Percentiles rank a stretch among this genome's conserved stretches.
Evolutionary conservation across 2,329 filamentous ascomycete species (phyloP).

Genomic region (Cercospora berteroae): DNA sequence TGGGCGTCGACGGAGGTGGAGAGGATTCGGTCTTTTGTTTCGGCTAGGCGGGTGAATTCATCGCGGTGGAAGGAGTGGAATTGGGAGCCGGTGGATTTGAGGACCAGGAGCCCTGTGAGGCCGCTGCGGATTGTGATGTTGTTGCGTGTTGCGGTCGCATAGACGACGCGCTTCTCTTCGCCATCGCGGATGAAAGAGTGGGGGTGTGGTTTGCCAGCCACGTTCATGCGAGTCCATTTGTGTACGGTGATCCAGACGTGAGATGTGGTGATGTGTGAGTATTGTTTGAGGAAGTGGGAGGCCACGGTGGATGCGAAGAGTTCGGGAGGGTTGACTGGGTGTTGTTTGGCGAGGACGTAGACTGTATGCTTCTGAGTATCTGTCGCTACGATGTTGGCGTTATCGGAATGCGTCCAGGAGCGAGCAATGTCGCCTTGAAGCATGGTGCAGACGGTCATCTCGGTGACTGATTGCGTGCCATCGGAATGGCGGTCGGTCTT

Average conservation of each 20-base stretch:
- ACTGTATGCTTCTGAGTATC: slow-evolving; percentile 94
- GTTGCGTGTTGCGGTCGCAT: slow-evolving; percentile 65
- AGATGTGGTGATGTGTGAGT: slow-evolving; percentile 81
- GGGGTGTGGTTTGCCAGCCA: slow-evolving; percentile 87
- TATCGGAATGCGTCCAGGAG: slow-evolving; percentile 89
- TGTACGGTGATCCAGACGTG: slow-evolving; percentile 80
- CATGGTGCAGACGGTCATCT: slow-evolving; percentile 92
- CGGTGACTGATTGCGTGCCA: slow-evolving; percentile 78
- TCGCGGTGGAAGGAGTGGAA: slow-evolving; percentile 94
- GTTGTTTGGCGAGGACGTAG: slow-evolving; percentile 91
- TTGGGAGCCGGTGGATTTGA: slow-evolving; percentile 94
- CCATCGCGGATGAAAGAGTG: slow-evolving; percentile 93
- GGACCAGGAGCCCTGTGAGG: slow-evolving; percentile 73
- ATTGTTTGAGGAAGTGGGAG: slow-evolving; percentile 83
- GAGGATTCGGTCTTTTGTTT: slow-evolving; percentile 93
- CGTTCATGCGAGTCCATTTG: slow-evolving; percentile 83
- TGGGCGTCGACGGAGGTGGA: slow-evolving; percentile 85
- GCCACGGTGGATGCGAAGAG: slow-evolving; percentile 83
- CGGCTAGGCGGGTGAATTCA: slow-evolving; percentile 85
- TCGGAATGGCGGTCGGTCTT: slow-evolving; percentile 84
- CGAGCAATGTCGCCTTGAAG: slow-evolving; percentile 89
- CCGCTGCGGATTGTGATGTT: slow-evolving; percentile 72
- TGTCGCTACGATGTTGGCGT: slow-evolving; percentile 90
- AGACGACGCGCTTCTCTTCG: slow-evolving; percentile 79
- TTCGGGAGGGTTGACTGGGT: slow-evolving; percentile 89